Conservation (phyloP, 2,329 filamentous ascomycete genomes). For the Clarireedia sp. region DNA sequence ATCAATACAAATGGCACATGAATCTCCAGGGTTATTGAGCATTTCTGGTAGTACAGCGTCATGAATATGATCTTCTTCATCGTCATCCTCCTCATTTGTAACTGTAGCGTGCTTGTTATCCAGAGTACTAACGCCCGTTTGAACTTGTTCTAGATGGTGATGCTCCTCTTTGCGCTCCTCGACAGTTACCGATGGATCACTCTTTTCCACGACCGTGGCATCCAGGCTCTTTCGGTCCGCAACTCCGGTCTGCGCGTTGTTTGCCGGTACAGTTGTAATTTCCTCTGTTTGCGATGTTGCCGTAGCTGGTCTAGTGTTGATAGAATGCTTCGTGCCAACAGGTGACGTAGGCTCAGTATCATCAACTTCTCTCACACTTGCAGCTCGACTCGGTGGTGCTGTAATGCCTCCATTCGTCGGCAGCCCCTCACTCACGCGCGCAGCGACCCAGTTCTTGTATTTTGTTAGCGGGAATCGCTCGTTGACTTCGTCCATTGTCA, state of each 20-base stretch:
- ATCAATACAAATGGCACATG: constrained; percentile 95
- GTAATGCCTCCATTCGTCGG: constrained; percentile 79
- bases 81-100: constrained; percentile 52
- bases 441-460: constrained; percentile 90
- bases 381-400: constrained; percentile 62
- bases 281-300: constrained; percentile 16
- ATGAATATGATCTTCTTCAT: constrained; percentile 72
- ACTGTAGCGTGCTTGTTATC: constrained; percentile 32
- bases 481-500: constrained; percentile 99
- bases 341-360: constrained; percentile 39
- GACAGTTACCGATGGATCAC: constrained; percentile 4
- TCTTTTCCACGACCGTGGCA: constrained; percentile 16
- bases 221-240: constrained; percentile 17
- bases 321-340: constrained; percentile 31
- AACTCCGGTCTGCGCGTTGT: constrained; percentile 8
- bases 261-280: constrained; percentile 11
- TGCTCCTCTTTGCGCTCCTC: constrained; percentile 22
- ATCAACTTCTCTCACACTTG: constrained; percentile 62
- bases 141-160: constrained; percentile 22
- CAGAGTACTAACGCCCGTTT: constrained; percentile 26
- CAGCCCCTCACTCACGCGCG: constrained; percentile 73
- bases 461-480: constrained; percentile 92
- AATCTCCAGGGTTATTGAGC: constrained; percentile 75
- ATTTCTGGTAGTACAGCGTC: constrained; percentile 75
- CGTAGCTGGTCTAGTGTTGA: constrained; percentile 18